A percentile compares a stretch with the other conserved stretches of the same genome.
These are phyloP conservation scores for Umbelopsis sp. DNA, from an alignment of 371 early-diverging fungal species.

Conservation along the genomic window DNA sequence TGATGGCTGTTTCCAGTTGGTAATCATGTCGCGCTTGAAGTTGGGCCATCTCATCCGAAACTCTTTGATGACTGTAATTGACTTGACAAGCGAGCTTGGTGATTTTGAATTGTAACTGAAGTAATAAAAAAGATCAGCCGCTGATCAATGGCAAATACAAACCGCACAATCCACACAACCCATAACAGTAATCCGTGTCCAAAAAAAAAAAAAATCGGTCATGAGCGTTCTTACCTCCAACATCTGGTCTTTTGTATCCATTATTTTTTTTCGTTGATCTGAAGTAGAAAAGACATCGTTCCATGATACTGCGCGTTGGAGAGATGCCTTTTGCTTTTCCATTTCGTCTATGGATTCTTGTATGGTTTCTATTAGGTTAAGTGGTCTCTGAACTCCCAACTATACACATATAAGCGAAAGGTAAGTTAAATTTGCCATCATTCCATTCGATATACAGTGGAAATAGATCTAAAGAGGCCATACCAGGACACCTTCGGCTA, in stretches of 20 bases:
- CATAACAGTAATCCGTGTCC: no score
- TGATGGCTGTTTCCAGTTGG: constrained; percentile 27
- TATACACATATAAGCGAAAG: background rate
- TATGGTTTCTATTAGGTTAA: constrained; percentile 31
- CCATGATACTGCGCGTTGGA: constrained; percentile 36
- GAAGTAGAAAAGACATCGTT: constrained; percentile 37
- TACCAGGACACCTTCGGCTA: constrained; percentile 45
- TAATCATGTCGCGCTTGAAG: constrained; percentile 41
- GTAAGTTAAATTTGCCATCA: no score
- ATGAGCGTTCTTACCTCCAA: constrained; percentile 30
- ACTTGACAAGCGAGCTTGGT: constrained; percentile 42
- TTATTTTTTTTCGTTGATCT: constrained; percentile 32
- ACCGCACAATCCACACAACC: no score
- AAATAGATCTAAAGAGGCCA: background rate
- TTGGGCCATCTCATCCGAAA: constrained; percentile 52
- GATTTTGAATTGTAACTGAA: constrained; percentile 39
- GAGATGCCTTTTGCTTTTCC: constrained; percentile 39
- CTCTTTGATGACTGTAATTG: constrained; percentile 43
- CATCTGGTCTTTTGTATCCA: constrained; percentile 35
- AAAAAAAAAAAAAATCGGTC: no score
- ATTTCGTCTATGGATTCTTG: constrained; percentile 27
- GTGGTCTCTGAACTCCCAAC: constrained; percentile 42
- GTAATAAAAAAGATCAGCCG: background rate
- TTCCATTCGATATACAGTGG: no score
- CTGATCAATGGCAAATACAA: background rate